phyloP scores from a whole-genome alignment of 192 early-diverging fungal species.

The Coemansia pectinata region DNA sequence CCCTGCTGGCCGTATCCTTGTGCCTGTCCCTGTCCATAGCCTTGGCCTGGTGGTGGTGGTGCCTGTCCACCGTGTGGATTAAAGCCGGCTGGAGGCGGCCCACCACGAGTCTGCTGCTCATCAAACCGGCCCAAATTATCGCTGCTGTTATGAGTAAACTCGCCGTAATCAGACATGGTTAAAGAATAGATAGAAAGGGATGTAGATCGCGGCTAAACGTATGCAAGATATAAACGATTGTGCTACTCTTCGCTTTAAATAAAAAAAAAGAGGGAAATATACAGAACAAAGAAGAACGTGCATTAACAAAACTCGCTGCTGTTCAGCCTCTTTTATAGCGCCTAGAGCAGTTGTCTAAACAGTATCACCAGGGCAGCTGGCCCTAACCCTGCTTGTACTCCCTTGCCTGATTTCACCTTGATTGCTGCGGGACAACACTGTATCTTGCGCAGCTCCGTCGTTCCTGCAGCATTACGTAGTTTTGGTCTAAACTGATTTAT shows the following conservation, averaged over 20 bases:
- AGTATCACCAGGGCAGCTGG: neutral
- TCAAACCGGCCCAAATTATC: neutral
- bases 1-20: neutral
- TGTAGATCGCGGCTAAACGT: neutral
- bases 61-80: neutral
- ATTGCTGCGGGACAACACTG: neutral
- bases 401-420: neutral
- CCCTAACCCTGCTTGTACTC: conserved; percentile 1
- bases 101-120: conserved; percentile 1
- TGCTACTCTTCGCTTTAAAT: neutral
- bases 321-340: neutral
- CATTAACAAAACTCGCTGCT: neutral
- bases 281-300: neutral
- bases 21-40: neutral
- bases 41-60: neutral
- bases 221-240: neutral
- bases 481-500: neutral
- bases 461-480: neutral
- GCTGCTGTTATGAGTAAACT: conserved; percentile 1
- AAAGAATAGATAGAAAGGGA: neutral
- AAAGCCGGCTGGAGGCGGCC: conserved; percentile 5
- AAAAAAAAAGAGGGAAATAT: neutral
- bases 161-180: conserved; percentile 15
- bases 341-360: neutral
- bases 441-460: neutral